A percentile compares a stretch with the other conserved stretches of the same genome.
Evolutionary conservation across 2,329 filamentous ascomycete genomes (phyloP).

Genomic region (Colletotrichum gloeosporioides): DNA sequence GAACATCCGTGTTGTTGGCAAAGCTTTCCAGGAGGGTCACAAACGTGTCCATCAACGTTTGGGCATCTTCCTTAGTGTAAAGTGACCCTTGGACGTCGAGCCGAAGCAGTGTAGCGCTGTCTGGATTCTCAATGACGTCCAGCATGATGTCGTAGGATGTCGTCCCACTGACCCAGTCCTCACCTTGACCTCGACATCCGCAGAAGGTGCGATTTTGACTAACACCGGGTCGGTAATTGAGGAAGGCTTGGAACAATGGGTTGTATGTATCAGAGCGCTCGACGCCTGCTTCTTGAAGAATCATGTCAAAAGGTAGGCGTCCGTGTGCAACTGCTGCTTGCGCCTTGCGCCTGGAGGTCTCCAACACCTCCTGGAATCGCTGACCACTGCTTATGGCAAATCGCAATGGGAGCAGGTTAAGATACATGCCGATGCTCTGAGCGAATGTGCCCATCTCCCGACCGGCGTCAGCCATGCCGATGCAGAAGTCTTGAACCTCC

Average conservation of each 20-base stretch:
- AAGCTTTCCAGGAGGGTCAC: background rate
- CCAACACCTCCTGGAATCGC: background rate
- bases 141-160: background rate
- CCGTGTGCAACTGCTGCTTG: conserved; percentile 47
- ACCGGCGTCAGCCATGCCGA: conserved; percentile 55
- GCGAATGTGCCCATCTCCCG: conserved; percentile 30
- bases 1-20: background rate
- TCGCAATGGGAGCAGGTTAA: conserved; percentile 54
- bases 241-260: conserved; percentile 54
- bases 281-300: conserved; percentile 48
- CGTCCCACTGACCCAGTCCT: background rate
- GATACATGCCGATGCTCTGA: conserved; percentile 44
- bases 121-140: background rate
- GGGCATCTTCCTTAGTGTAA: background rate
- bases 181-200: background rate
- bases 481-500: conserved; percentile 43
- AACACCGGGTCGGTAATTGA: conserved; percentile 34
- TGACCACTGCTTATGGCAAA: conserved; percentile 29
- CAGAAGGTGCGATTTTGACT: background rate
- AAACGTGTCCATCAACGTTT: background rate
- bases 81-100: background rate
- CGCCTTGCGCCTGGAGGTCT: background rate
- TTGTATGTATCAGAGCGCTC: conserved; percentile 39
- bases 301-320: conserved; percentile 50
- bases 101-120: background rate